Conservation (phyloP, 129 eudicot genomes). For the Flaveria sonorensis region DNA sequence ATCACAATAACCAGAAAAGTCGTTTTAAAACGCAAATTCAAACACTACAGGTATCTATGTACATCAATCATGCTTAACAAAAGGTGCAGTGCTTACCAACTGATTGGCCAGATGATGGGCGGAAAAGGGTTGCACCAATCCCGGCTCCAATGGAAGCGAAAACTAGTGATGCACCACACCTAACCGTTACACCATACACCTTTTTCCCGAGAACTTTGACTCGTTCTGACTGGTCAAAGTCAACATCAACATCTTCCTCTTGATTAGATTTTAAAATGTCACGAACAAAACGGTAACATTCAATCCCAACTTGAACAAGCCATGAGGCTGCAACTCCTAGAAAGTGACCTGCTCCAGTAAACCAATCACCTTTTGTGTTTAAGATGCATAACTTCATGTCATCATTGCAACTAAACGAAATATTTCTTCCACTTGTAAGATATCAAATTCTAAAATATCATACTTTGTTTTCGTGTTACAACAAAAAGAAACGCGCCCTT, state of each 20-base stretch:
- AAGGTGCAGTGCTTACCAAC: constrained; percentile 50
- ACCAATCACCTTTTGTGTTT: neutral
- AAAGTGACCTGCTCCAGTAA: constrained; percentile 58
- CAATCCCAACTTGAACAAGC: constrained; percentile 80
- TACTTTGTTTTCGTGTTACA: neutral
- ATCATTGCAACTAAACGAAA: neutral
- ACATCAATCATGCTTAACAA: neutral
- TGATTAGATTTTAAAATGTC: constrained; percentile 27
- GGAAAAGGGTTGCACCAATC: constrained; percentile 63
- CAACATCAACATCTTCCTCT: constrained; percentile 38
- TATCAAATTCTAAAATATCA: neutral
- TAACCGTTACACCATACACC: constrained; percentile 46
- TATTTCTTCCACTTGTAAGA: neutral
- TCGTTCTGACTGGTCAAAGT: constrained; percentile 35
- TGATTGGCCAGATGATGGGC: constrained; percentile 82
- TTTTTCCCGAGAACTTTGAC: constrained; percentile 54
- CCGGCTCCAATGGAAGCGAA: constrained; percentile 98
- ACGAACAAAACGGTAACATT: constrained; percentile 55
- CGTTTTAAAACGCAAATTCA: neutral
- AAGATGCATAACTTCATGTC: neutral
- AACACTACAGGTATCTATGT: neutral
- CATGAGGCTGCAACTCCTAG: constrained; percentile 87
- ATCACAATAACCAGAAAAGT: neutral
- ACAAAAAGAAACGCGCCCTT: neutral
- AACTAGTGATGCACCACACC: constrained; percentile 67